phyloP scores from a whole-genome alignment of 768 basidiomycete genomes.

The Pleurotus sapidus region DNA sequence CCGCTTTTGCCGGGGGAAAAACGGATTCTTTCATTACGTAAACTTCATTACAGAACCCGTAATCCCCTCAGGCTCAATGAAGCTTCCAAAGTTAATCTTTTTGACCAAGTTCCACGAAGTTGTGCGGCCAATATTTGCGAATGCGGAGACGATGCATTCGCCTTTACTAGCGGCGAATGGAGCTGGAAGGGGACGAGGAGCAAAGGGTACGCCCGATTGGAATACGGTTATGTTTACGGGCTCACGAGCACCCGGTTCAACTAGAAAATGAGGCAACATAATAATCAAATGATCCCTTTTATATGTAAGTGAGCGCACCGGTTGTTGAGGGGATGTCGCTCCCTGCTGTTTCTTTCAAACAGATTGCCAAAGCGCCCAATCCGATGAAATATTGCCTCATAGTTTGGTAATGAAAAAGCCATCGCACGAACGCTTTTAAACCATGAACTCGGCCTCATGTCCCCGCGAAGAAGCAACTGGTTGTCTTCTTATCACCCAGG shows the following conservation, averaged over 20 bases:
- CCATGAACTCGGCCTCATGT: too few relatives aligned
- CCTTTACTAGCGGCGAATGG: constrained; percentile 3
- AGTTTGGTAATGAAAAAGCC: too few relatives aligned
- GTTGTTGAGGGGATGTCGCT: neutral
- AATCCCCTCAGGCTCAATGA: constrained; percentile 6
- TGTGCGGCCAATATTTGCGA: neutral
- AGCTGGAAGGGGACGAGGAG: neutral
- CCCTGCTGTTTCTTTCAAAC: too few relatives aligned
- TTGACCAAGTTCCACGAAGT: constrained; percentile 1
- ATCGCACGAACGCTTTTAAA: too few relatives aligned
- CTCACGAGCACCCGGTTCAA: neutral
- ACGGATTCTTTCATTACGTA: too few relatives aligned
- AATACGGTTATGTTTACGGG: neutral
- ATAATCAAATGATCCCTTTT: too few relatives aligned
- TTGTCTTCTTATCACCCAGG: too few relatives aligned
- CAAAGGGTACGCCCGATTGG: neutral
- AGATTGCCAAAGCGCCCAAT: too few relatives aligned
- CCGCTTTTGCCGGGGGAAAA: too few relatives aligned
- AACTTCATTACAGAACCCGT: too few relatives aligned
- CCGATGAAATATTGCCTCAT: too few relatives aligned
- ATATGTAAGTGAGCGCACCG: neutral
- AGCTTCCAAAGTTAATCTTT: constrained; percentile 1
- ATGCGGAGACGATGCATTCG: constrained; percentile 5
- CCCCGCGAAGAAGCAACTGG: too few relatives aligned
- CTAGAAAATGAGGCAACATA: neutral